These are phyloP conservation scores for Curvularia spicifera DNA, from an alignment of 2,329 filamentous ascomycete species.

Conservation along the genomic window DNA sequence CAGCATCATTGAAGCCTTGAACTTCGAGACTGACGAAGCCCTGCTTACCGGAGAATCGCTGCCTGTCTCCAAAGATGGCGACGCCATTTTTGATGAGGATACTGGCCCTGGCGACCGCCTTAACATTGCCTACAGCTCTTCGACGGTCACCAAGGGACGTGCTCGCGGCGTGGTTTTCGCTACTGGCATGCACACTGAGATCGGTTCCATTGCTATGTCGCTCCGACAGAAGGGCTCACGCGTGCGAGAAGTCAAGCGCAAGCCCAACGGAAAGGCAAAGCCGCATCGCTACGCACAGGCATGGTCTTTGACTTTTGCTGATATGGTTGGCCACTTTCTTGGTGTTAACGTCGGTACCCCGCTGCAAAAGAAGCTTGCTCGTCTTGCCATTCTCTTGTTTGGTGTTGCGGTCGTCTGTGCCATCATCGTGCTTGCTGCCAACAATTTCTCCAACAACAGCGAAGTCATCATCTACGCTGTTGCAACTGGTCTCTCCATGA, in stretches of 20 bases:
- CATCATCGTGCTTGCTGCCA: constrained; percentile 51
- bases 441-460: constrained; percentile 40
- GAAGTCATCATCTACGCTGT: constrained; percentile 52
- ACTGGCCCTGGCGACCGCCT: constrained; percentile 71
- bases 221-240: constrained; percentile 9
- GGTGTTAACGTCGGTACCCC: constrained; percentile 52
- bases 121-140: constrained; percentile 70
- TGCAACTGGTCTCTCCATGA: constrained; percentile 49
- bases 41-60: constrained; percentile 74
- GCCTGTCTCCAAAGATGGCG: constrained; percentile 68
- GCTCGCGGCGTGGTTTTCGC: constrained; percentile 71
- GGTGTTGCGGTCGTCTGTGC: constrained; percentile 48
- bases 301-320: constrained; percentile 56
- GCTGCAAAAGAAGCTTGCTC: constrained; percentile 48
- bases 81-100: constrained; percentile 58
- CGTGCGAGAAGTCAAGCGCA: constrained; percentile 49
- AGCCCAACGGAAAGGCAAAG: constrained; percentile 42
- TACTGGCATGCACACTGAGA: constrained; percentile 74
- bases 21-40: constrained; percentile 77
- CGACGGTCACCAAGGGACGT: constrained; percentile 72
- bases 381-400: constrained; percentile 45
- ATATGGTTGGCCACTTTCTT: constrained; percentile 48
- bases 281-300: constrained; percentile 57
- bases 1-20: constrained; percentile 66
- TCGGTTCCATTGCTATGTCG: constrained; percentile 70